Evolutionary conservation across 192 early-diverging fungal genomes (phyloP).

Genomic region (Coemansia sp.): DNA sequence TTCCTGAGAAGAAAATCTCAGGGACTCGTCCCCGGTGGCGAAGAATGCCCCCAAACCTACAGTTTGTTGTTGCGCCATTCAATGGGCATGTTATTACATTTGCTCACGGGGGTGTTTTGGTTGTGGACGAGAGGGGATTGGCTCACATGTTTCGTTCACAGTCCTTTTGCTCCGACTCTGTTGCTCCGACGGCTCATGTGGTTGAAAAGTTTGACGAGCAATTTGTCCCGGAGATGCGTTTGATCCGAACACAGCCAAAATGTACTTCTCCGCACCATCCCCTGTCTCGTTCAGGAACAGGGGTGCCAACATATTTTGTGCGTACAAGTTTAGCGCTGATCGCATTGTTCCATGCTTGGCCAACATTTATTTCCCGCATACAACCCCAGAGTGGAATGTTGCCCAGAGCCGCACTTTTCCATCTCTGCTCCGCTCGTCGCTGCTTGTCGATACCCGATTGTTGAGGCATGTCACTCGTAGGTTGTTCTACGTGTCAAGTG

Average conservation of each 20-base stretch:
- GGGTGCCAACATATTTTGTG: too few relatives aligned
- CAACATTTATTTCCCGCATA: too few relatives aligned
- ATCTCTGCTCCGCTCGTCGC: neutral
- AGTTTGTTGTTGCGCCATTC: neutral
- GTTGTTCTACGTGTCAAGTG: neutral
- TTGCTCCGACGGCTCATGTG: too few relatives aligned
- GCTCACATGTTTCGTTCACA: neutral
- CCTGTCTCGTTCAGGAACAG: neutral
- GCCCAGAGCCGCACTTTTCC: neutral
- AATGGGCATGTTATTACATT: constrained; percentile 12
- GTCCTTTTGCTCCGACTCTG: too few relatives aligned
- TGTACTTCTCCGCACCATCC: neutral
- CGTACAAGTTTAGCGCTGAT: constrained; percentile 6
- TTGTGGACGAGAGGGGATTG: neutral
- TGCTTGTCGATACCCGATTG: constrained; percentile 9
- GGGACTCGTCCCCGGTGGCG: constrained; percentile 1
- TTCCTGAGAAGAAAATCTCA: constrained; percentile 8
- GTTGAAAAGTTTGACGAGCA: too few relatives aligned
- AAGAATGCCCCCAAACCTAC: neutral
- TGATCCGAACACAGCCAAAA: too few relatives aligned
- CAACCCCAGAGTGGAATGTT: too few relatives aligned
- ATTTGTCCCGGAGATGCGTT: too few relatives aligned
- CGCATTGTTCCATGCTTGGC: constrained; percentile 11
- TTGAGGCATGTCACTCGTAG: neutral
- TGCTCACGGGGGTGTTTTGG: constrained; percentile 3